These are phyloP conservation scores for Fusarium nodosum DNA, from an alignment of 2,329 filamentous ascomycete genomes.

Conservation along the genomic window DNA sequence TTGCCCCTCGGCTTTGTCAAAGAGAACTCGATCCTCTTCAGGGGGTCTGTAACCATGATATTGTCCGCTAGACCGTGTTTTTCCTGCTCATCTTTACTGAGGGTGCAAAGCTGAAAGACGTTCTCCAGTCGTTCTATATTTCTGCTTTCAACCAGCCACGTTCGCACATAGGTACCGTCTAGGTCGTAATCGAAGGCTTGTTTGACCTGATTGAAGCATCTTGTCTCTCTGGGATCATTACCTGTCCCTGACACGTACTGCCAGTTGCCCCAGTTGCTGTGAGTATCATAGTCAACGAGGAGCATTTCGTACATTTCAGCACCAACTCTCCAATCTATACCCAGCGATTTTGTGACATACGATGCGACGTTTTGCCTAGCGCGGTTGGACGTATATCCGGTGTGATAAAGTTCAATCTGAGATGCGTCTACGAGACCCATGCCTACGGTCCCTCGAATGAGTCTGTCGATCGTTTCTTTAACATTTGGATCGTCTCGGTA, in stretches of 20 bases:
- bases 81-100: slow-evolving; percentile 53
- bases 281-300: slow-evolving; percentile 79
- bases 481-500: no score
- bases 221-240: slow-evolving; percentile 80
- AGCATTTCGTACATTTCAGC: slow-evolving; percentile 86
- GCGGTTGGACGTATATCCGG: slow-evolving; percentile 83
- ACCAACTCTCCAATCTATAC: slow-evolving; percentile 83
- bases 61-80: slow-evolving; percentile 68
- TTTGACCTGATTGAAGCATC: slow-evolving; percentile 86
- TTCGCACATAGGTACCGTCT: slow-evolving; percentile 76
- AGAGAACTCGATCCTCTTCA: slow-evolving; percentile 74
- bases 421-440: slow-evolving; percentile 74
- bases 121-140: slow-evolving; percentile 66
- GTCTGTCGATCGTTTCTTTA: no score
- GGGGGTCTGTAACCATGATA: slow-evolving; percentile 75
- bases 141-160: slow-evolving; percentile 78
- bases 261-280: slow-evolving; percentile 78
- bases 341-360: slow-evolving; percentile 79
- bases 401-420: slow-evolving; percentile 79
- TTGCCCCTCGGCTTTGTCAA: slow-evolving; percentile 62
- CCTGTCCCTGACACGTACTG: no score
- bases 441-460: no score
- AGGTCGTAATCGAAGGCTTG: slow-evolving; percentile 83
- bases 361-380: slow-evolving; percentile 82
- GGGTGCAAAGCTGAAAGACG: slow-evolving; percentile 78